phyloP scores from a whole-genome alignment of 768 basidiomycete species.

The Mycena albidolilacea region DNA sequence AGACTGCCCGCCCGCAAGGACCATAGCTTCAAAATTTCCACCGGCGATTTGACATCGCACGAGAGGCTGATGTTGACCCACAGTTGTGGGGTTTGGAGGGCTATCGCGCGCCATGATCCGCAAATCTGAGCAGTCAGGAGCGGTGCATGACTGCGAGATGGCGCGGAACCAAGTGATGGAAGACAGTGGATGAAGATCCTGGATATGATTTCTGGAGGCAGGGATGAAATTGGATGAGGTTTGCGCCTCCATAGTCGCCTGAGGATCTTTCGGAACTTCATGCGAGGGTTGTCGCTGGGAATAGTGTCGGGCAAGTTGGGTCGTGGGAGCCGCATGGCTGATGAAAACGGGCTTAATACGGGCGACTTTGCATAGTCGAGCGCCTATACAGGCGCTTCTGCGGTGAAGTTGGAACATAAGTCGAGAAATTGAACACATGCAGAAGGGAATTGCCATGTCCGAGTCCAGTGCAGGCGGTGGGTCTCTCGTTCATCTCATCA shows the following conservation, averaged over 20 bases:
- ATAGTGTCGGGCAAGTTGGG: not conserved
- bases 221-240: not conserved
- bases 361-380: not conserved
- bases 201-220: not conserved
- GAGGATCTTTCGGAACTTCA: not conserved
- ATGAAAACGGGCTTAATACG: not conserved
- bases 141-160: not conserved
- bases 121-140: not conserved
- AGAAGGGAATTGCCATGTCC: too few species aligned
- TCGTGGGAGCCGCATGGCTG: not conserved
- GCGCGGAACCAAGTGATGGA: not conserved
- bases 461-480: too few species aligned
- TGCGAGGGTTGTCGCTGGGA: not conserved
- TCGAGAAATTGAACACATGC: too few species aligned
- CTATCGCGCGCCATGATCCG: not conserved
- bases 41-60: not conserved
- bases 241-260: not conserved
- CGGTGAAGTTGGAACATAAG: too few species aligned
- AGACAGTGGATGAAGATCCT: not conserved
- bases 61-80: not conserved
- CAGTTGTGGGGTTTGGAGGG: not conserved
- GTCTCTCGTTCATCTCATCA: too few species aligned
- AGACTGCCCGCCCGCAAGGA: not conserved
- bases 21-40: not conserved
- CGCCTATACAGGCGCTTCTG: too few species aligned